These are phyloP conservation scores for Selaginella moellendorffii DNA, from an alignment of 75 land plant genomes.

Conservation along the genomic window DNA sequence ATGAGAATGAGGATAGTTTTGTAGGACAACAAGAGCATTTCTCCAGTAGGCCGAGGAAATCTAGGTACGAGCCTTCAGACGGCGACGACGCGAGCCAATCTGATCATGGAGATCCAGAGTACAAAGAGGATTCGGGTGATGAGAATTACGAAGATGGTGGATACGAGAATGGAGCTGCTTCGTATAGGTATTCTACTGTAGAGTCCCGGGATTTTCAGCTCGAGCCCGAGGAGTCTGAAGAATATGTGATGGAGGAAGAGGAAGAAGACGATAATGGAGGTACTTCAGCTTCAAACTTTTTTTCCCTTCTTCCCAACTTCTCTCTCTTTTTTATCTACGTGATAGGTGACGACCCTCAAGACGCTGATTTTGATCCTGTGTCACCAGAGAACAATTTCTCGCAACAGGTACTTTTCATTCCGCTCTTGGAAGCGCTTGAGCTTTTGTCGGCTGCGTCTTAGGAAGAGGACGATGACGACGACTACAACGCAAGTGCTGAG, in stretches of 20 bases:
- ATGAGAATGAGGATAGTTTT: neutral
- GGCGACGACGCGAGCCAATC: neutral
- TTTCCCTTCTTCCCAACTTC: neutral
- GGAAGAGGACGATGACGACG: neutral
- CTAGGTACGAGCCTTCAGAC: neutral
- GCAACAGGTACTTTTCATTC: neutral
- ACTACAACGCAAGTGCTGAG: neutral
- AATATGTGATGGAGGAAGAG: neutral
- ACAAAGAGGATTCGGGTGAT: slow-evolving; percentile 15
- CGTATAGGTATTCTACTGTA: neutral
- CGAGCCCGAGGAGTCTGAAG: neutral
- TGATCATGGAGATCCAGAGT: neutral
- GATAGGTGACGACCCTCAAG: slow-evolving; percentile 85
- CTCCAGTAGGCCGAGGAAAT: too few species aligned
- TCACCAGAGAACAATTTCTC: neutral
- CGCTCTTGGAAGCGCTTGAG: neutral
- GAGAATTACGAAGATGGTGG: slow-evolving; percentile 31
- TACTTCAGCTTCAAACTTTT: too few species aligned
- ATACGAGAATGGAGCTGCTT: slow-evolving; percentile 25
- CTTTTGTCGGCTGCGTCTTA: too few species aligned
- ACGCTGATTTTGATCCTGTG: slow-evolving; percentile 67
- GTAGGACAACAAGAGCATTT: neutral
- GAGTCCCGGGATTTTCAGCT: neutral
- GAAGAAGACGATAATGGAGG: neutral
- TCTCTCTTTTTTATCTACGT: slow-evolving; percentile 11